A percentile compares a stretch with the other conserved stretches of the same genome.
Conservation (phyloP, 305 asterid species). For the Rubia tinctorum region DNA sequence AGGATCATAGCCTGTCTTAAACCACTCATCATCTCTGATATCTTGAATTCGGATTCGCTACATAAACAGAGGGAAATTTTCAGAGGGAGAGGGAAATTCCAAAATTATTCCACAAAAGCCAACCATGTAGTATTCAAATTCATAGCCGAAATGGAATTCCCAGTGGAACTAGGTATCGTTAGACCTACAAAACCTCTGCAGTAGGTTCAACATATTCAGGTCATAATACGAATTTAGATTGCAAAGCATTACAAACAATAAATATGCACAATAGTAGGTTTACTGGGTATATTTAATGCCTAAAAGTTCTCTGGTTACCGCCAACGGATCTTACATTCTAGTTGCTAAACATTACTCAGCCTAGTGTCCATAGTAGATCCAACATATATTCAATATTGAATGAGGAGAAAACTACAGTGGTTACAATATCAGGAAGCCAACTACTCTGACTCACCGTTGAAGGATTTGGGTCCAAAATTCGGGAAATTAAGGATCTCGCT, state of each 20-base stretch:
- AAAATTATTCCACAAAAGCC: neutral
- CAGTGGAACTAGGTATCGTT: neutral
- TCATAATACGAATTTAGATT: neutral
- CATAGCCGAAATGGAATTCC: neutral
- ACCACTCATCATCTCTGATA: slow-evolving; percentile 93
- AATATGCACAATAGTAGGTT: neutral
- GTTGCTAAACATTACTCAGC: neutral
- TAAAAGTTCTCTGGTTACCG: neutral
- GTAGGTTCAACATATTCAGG: neutral
- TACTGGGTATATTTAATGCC: neutral
- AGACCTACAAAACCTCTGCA: neutral
- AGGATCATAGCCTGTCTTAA: slow-evolving; percentile 70
- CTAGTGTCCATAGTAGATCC: neutral
- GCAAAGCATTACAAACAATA: neutral
- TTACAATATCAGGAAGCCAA: neutral
- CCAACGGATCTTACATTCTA: neutral
- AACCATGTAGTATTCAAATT: neutral
- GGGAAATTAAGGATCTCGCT: slow-evolving; percentile 84
- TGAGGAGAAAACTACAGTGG: neutral
- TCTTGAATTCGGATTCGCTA: slow-evolving; percentile 91
- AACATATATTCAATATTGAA: neutral
- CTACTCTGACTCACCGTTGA: slow-evolving; percentile 50
- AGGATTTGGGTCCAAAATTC: slow-evolving; percentile 86
- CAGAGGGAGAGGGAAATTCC: neutral
- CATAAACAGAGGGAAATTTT: slow-evolving; percentile 11